These are phyloP conservation scores for Annulohypoxylon nitens DNA, from an alignment of 495 filamentous ascomycete species.

Conservation along the genomic window DNA sequence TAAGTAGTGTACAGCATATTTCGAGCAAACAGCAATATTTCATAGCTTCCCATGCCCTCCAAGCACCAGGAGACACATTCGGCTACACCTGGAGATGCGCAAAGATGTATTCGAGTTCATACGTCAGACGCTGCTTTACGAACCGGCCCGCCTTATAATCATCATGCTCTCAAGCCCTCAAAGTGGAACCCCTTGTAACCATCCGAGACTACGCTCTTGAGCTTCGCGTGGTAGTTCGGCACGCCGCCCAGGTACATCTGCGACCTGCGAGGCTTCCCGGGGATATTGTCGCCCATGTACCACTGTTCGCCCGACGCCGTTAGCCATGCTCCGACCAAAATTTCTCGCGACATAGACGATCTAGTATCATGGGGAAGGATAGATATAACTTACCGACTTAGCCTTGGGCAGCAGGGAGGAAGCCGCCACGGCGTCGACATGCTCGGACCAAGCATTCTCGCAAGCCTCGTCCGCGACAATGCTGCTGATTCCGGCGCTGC, in stretches of 20 bases:
- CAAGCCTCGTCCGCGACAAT: slow-evolving; percentile 49
- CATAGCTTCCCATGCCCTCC: too few relatives aligned
- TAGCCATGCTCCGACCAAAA: slow-evolving; percentile 17
- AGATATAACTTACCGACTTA: slow-evolving; percentile 48
- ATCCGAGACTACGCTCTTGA: slow-evolving; percentile 36
- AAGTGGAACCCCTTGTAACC: slow-evolving; percentile 44
- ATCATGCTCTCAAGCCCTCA: slow-evolving; percentile 31
- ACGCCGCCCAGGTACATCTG: slow-evolving; percentile 60
- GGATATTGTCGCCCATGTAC: slow-evolving; percentile 63
- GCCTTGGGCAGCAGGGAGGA: slow-evolving; percentile 49
- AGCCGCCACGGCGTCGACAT: slow-evolving; percentile 26
- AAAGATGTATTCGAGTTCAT: background rate
- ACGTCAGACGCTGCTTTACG: background rate
- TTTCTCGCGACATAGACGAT: background rate
- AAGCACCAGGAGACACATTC: too few relatives aligned
- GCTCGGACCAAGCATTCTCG: slow-evolving; percentile 33
- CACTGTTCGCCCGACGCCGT: slow-evolving; percentile 54
- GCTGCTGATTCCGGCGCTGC: slow-evolving; percentile 49
- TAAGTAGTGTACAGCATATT: too few relatives aligned
- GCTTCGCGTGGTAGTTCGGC: slow-evolving; percentile 41
- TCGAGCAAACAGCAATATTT: too few relatives aligned
- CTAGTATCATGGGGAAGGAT: background rate
- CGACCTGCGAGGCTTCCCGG: slow-evolving; percentile 58
- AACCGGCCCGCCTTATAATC: background rate
- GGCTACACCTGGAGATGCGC: too few relatives aligned